These are phyloP conservation scores for Cryphonectria nitschkei DNA, from an alignment of 2,329 filamentous ascomycete genomes.

Conservation along the genomic window DNA sequence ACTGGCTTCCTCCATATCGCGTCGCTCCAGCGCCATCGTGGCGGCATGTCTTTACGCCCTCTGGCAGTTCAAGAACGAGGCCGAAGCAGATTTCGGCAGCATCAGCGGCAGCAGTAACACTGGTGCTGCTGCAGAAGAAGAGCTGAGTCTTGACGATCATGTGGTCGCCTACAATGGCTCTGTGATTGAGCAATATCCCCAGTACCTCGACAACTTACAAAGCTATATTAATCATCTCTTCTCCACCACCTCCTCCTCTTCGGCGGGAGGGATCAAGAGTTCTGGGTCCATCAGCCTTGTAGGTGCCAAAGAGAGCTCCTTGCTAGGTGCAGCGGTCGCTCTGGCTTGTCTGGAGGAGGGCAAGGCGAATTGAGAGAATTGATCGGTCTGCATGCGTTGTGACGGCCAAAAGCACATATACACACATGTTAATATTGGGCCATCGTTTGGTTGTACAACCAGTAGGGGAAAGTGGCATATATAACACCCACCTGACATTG, in stretches of 20 bases:
- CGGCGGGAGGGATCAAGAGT: constrained; percentile 38
- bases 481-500: not conserved
- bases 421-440: not conserved
- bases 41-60: constrained; percentile 63
- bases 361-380: constrained; percentile 30
- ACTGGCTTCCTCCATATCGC: constrained; percentile 58
- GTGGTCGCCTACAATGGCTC: constrained; percentile 79
- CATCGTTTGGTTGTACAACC: not conserved
- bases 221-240: constrained; percentile 61
- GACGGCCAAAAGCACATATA: not conserved
- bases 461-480: not conserved
- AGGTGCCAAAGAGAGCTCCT: constrained; percentile 72
- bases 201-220: constrained; percentile 67
- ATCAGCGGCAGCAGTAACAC: constrained; percentile 17
- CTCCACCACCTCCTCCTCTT: constrained; percentile 37
- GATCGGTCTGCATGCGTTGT: not conserved
- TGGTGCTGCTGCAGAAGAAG: constrained; percentile 43
- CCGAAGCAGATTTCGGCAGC: constrained; percentile 52
- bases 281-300: constrained; percentile 61
- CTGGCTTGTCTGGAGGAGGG: constrained; percentile 49
- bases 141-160: constrained; percentile 47
- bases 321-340: constrained; percentile 76
- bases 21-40: constrained; percentile 62
- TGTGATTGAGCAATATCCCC: constrained; percentile 78
- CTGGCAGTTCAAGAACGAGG: constrained; percentile 57